phyloP scores from a whole-genome alignment of 805 yeast genomes.

The Wickerhamiella domercqiae region DNA sequence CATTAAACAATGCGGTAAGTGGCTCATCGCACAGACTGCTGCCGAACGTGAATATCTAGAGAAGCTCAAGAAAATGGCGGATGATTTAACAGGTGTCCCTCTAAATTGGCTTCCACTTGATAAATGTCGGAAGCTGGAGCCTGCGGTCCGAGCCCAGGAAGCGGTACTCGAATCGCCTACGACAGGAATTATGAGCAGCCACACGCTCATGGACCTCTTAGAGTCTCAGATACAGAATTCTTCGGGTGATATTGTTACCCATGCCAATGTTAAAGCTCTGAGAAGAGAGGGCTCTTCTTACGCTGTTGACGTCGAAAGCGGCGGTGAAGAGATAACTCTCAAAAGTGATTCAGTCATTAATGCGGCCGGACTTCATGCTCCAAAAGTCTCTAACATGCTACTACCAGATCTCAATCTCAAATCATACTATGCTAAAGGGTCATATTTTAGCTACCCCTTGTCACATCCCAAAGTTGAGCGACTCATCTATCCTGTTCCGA shows the following conservation, averaged over 20 bases:
- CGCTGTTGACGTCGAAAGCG: slow-evolving; percentile 12
- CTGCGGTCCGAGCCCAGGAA: slow-evolving; percentile 44
- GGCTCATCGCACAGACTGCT: slow-evolving; percentile 74
- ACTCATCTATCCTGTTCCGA: slow-evolving; percentile 65
- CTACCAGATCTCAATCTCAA: slow-evolving; percentile 49
- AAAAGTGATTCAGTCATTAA: slow-evolving; percentile 49
- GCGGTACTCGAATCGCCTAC: slow-evolving; percentile 62
- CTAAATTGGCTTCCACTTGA: slow-evolving; percentile 37
- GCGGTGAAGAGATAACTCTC: slow-evolving; percentile 15
- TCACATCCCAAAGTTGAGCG: slow-evolving; percentile 37
- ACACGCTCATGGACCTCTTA: slow-evolving; percentile 50
- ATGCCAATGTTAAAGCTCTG: slow-evolving; percentile 39
- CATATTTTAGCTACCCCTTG: slow-evolving; percentile 47
- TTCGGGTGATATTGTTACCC: slow-evolving; percentile 50
- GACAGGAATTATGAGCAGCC: slow-evolving; percentile 76
- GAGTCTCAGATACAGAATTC: slow-evolving; percentile 38
- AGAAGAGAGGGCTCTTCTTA: slow-evolving; percentile 13
- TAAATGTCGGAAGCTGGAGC: slow-evolving; percentile 39
- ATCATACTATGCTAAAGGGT: slow-evolving; percentile 70
- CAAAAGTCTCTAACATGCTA: slow-evolving; percentile 50
- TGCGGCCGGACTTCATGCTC: slow-evolving; percentile 69
- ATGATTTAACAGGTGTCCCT: slow-evolving; percentile 36
- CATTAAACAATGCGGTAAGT: slow-evolving; percentile 50
- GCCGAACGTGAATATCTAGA: slow-evolving; percentile 45
- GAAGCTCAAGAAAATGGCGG: slow-evolving; percentile 35